Evolutionary conservation across 371 early-diverging fungal genomes (phyloP), one percentile per base, ranked within the genome.

Genomic region (Capniomyces stellatus): DNA sequence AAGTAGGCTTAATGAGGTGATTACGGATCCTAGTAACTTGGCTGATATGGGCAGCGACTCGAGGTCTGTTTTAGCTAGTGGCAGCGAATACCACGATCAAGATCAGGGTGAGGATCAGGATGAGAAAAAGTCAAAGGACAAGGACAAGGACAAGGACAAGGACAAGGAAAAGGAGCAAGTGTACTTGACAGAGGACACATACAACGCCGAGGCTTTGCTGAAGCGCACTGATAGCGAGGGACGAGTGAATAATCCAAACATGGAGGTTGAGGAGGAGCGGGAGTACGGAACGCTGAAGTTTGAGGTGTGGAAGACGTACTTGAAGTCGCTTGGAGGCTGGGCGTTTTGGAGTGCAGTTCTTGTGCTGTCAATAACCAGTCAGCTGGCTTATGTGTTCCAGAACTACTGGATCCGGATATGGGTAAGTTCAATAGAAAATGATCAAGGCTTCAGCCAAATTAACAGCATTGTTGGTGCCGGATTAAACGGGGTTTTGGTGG

Each of bases 361-460:
- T 0, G 30, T 12, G 13, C 39, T 63, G 13, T 24, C 63, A 46
- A 4, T 66, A 15, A 1, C 57, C 15, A 43, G n/a, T 27, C 63
- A 58, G 25, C 23, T 41, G 0, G 41, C 54, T 2, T 25, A 40
- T 18, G 64, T 66, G 0, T 15, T 39, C 13, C 66, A 66, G 39
- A 59, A 61, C 52, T 69, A 66, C 57, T 61, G 70, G 70, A 54
- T 68, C 25, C 58, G 61, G 18, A 46, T 68, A n/a, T 68, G 69
- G 69, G 57, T 70, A 18, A 29, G 21, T 12, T 35, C 31, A 12
- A 41, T 18, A 27, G 12, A n/a, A 43, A 2, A 21, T 47, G 31
- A 47, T 21, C 10, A 44, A 29, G 12, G 10, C 19, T n/a, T 29
- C 22, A 29, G 19, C 43, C 42, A 28, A n/a, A n/a, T 27, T 0